Conservation (phyloP, 257 asterid species). For the Striga asiatica region DNA sequence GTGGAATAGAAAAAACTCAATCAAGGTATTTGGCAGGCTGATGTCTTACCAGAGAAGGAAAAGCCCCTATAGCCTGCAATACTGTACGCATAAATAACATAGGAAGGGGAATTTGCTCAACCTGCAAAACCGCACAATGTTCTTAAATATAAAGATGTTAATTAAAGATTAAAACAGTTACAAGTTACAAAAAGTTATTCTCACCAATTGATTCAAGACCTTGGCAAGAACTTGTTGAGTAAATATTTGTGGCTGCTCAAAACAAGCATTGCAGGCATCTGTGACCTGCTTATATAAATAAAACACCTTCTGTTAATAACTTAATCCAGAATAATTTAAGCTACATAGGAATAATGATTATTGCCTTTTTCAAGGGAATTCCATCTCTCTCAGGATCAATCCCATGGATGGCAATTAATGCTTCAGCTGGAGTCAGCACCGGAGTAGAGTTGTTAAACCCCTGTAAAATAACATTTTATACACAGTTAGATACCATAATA, state of each 20-base stretch:
- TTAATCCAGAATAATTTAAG: constrained; percentile 11
- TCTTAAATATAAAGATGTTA: constrained; percentile 1
- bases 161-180: not conserved
- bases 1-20: not conserved
- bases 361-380: constrained; percentile 89
- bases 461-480: constrained; percentile 32
- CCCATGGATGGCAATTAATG: constrained; percentile 89
- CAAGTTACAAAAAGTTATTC: constrained; percentile 13
- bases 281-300: constrained; percentile 52
- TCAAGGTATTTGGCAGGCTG: not conserved
- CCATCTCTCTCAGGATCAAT: constrained; percentile 86
- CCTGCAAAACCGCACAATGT: constrained; percentile 46
- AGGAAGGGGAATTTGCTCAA: constrained; percentile 95
- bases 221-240: constrained; percentile 93
- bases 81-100: constrained; percentile 95
- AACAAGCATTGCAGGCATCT: constrained; percentile 97
- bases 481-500: constrained; percentile 1
- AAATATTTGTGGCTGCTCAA: constrained; percentile 78
- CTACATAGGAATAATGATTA: constrained; percentile 1
- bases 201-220: constrained; percentile 94
- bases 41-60: constrained; percentile 80
- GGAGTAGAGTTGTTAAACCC: constrained; percentile 57
- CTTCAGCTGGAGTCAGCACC: constrained; percentile 84
- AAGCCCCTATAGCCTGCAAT: constrained; percentile 90
- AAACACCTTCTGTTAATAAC: constrained; percentile 10